Evolutionary conservation across 2,329 filamentous ascomycete species (phyloP).

Genomic region (Paecilomyces niveus): DNA sequence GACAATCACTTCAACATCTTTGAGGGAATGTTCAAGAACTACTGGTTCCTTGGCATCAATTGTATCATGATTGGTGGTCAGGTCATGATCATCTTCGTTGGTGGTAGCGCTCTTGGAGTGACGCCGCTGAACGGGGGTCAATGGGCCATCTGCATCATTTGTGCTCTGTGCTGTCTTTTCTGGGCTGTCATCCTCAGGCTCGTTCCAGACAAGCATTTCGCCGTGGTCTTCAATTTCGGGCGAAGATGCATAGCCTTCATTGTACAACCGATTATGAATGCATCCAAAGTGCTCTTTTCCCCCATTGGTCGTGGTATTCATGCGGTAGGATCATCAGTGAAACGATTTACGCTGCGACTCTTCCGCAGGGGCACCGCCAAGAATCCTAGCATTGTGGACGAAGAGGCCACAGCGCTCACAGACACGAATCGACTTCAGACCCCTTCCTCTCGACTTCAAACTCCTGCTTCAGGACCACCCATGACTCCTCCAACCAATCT

Average conservation of each 20-base stretch:
- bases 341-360: conserved; percentile 16
- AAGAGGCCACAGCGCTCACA: conserved; percentile 10
- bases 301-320: conserved; percentile 21
- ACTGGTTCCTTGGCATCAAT: conserved; percentile 84
- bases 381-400: conserved; percentile 7
- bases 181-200: conserved; percentile 74
- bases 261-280: conserved; percentile 35
- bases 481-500: conserved; percentile 10
- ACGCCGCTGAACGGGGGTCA: conserved; percentile 61
- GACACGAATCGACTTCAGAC: conserved; percentile 6
- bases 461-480: conserved; percentile 2
- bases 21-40: conserved; percentile 76
- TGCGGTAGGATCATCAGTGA: conserved; percentile 13
- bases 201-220: conserved; percentile 60
- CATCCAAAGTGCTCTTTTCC: conserved; percentile 18
- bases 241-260: conserved; percentile 47
- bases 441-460: conserved; percentile 7
- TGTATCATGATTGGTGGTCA: conserved; percentile 82
- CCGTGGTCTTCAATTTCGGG: conserved; percentile 42
- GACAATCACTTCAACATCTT: conserved; percentile 97
- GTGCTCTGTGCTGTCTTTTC: conserved; percentile 78
- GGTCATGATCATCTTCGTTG: conserved; percentile 81
- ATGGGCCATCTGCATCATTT: conserved; percentile 81
- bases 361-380: conserved; percentile 5
- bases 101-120: conserved; percentile 73